A percentile compares a stretch with the other conserved stretches of the same genome.
These are phyloP conservation scores for Orbilia brochopaga DNA, from an alignment of 2,329 filamentous ascomycete genomes.

Conservation along the genomic window DNA sequence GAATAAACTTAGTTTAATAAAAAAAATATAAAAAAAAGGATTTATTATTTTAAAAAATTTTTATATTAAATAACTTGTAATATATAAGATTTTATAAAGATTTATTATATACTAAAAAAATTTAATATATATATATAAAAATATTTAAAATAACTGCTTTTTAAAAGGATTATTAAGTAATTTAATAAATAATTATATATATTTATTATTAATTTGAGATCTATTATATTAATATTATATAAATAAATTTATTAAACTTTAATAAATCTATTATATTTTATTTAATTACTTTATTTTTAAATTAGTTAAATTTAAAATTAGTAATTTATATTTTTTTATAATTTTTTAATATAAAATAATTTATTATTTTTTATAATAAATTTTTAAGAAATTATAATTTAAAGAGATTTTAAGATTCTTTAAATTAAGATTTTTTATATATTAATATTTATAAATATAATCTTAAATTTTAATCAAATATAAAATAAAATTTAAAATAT, in stretches of 20 bases:
- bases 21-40: too few relatives aligned
- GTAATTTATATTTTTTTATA: slow-evolving; percentile 2
- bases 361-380: not conserved
- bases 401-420: not conserved
- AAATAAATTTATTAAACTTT: not conserved
- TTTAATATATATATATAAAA: not conserved
- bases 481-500: not conserved
- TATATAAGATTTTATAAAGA: not conserved
- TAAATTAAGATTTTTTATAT: not conserved
- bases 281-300: not conserved
- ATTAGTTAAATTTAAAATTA: not conserved
- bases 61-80: slow-evolving; percentile 3
- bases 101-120: not conserved
- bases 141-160: not conserved
- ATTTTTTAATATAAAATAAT: too few relatives aligned
- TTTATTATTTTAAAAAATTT: too few relatives aligned
- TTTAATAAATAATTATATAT: not conserved
- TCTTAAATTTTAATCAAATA: too few relatives aligned
- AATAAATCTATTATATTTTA: not conserved
- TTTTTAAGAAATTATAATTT: not conserved
- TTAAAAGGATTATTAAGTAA: not conserved
- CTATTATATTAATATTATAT: not conserved
- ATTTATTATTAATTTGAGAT: not conserved
- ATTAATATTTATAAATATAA: not conserved
- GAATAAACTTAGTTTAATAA: not conserved